Percentiles rank a stretch among this genome's conserved stretches.
These are phyloP conservation scores for Polyrhizophydium stewartii DNA, from an alignment of 371 early-diverging fungal species.

Conservation along the genomic window DNA sequence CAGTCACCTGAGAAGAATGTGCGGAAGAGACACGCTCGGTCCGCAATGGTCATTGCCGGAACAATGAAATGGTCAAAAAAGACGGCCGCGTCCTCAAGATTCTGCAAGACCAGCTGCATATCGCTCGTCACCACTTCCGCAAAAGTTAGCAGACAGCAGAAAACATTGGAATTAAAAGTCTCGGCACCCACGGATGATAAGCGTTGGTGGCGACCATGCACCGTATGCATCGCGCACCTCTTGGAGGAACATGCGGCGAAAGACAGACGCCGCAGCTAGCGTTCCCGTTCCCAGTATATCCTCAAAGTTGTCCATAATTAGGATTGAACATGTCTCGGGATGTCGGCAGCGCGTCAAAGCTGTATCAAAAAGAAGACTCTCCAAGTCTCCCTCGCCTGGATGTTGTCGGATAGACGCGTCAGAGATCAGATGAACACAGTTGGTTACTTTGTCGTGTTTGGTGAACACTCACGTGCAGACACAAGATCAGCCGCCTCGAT, in stretches of 20 bases:
- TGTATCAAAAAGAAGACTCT: neutral
- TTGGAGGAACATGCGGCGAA: neutral
- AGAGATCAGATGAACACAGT: neutral
- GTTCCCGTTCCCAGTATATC: neutral
- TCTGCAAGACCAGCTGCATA: neutral
- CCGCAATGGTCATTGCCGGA: neutral
- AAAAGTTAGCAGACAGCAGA: neutral
- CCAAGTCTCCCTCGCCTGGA: constrained; percentile 1
- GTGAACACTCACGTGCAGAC: neutral
- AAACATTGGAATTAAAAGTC: neutral
- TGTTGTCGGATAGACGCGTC: neutral
- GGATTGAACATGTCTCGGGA: neutral
- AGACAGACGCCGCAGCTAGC: too few species aligned
- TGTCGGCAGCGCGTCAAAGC: neutral
- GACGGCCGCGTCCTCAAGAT: neutral
- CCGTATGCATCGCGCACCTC: neutral
- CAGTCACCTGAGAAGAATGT: neutral
- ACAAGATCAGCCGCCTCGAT: neutral
- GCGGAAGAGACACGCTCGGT: neutral
- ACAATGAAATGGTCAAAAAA: neutral
- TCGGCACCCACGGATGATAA: neutral
- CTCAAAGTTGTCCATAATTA: neutral
- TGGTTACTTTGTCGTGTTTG: too few species aligned
- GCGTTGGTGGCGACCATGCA: neutral
- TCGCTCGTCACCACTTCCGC: neutral